Percentiles rank a stretch among this genome's conserved stretches.
These are phyloP conservation scores for Wickerhamomyces canadensis DNA, from an alignment of 805 yeast genomes.

Conservation along the genomic window DNA sequence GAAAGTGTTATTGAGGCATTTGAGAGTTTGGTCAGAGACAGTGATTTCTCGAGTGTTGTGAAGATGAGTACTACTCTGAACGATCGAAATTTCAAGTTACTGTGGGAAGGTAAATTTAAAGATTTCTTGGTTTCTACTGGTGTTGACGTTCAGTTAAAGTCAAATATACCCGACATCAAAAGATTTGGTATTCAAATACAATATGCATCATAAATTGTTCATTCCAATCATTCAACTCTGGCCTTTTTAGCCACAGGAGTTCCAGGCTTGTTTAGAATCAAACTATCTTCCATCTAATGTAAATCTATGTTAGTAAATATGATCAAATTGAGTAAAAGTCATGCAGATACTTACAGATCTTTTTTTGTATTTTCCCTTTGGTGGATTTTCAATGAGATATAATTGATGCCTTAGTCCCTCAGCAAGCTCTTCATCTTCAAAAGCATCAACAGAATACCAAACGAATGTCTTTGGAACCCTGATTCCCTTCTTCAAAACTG, in stretches of 20 bases:
- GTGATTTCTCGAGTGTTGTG: slow-evolving; percentile 63
- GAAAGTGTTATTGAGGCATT: slow-evolving; percentile 45
- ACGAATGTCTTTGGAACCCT: slow-evolving; percentile 57
- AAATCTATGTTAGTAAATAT: background rate
- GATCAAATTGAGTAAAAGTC: too few species aligned
- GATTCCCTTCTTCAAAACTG: slow-evolving; percentile 52
- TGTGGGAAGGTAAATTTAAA: slow-evolving; percentile 87
- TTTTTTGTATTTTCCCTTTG: slow-evolving; percentile 31
- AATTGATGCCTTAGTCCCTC: slow-evolving; percentile 57
- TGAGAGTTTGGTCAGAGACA: slow-evolving; percentile 42
- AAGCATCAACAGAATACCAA: slow-evolving; percentile 83
- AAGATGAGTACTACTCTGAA: slow-evolving; percentile 68
- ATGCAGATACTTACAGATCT: slow-evolving; percentile 15
- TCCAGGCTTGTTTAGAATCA: background rate
- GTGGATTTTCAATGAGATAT: slow-evolving; percentile 44
- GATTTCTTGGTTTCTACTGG: slow-evolving; percentile 81
- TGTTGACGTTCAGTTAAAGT: slow-evolving; percentile 41
- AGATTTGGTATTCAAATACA: slow-evolving; percentile 58
- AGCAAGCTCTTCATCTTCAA: slow-evolving; percentile 59
- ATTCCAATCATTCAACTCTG: background rate
- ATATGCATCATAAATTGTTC: slow-evolving; percentile 43
- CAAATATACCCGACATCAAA: slow-evolving; percentile 40
- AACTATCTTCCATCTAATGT: background rate
- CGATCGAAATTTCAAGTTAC: slow-evolving; percentile 51
- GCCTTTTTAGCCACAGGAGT: background rate